Percentiles rank a stretch among this genome's conserved stretches.
phyloP scores from a whole-genome alignment of 352 stramenopile species.

The Globisporangium barbulae region DNA sequence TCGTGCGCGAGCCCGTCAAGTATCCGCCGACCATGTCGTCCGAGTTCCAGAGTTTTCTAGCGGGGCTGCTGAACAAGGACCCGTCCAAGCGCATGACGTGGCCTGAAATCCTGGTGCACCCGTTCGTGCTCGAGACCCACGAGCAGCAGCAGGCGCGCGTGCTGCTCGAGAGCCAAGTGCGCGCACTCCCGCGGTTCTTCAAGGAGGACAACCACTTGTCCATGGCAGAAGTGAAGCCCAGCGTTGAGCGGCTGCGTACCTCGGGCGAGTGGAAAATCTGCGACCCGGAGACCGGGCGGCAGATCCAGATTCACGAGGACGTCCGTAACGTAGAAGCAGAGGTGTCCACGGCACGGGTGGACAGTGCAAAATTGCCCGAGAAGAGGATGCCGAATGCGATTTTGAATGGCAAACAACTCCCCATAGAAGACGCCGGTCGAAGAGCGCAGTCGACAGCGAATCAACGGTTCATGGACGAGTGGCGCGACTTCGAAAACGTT shows the following conservation, averaged over 20 bases:
- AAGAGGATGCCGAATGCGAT: not conserved
- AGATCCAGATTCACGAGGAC: constrained; percentile 28
- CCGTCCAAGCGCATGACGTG: constrained; percentile 79
- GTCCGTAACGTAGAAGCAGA: not conserved
- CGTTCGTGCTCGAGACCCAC: constrained; percentile 86
- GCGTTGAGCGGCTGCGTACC: constrained; percentile 61
- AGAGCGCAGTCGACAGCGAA: not conserved
- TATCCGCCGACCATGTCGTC: constrained; percentile 85
- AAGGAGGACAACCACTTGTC: constrained; percentile 40
- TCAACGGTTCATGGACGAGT: constrained; percentile 5
- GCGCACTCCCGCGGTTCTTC: constrained; percentile 63
- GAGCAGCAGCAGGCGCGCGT: constrained; percentile 50
- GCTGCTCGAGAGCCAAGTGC: constrained; percentile 59
- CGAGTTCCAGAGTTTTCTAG: constrained; percentile 86
- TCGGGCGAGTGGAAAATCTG: constrained; percentile 86
- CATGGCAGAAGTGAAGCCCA: constrained; percentile 44
- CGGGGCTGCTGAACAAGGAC: constrained; percentile 90
- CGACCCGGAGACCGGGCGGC: constrained; percentile 65
- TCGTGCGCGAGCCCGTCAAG: constrained; percentile 90
- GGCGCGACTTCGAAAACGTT: not conserved
- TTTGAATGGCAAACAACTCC: no score
- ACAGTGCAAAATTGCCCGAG: constrained; percentile 6
- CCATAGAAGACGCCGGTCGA: not conserved
- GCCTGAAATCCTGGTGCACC: constrained; percentile 88
- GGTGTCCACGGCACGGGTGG: not conserved